Percentiles rank a stretch among this genome's conserved stretches.
Evolutionary conservation across 768 basidiomycete genomes (phyloP).

Genomic region (Termitomyces sp.): DNA sequence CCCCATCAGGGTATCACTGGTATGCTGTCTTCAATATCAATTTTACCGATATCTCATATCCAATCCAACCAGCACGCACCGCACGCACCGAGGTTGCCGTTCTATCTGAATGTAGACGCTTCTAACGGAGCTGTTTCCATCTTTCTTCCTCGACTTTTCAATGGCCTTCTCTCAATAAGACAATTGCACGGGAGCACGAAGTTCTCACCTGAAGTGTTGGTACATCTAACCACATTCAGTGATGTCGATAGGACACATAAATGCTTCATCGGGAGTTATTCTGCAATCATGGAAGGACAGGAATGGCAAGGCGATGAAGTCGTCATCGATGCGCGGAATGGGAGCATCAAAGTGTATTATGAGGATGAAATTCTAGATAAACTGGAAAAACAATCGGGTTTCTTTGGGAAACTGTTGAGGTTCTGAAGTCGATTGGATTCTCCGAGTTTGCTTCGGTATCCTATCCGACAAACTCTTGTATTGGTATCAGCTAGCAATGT

Average conservation of each 20-base stretch:
- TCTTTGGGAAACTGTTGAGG: slow-evolving; percentile 21
- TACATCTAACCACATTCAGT: slow-evolving; percentile 23
- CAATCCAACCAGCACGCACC: slow-evolving; percentile 15
- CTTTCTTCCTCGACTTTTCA: slow-evolving; percentile 35
- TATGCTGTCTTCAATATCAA: slow-evolving; percentile 6
- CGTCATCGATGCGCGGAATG: slow-evolving; percentile 25
- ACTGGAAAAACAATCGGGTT: slow-evolving; percentile 10
- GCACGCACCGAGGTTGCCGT: slow-evolving; percentile 14
- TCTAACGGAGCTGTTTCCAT: slow-evolving; percentile 26
- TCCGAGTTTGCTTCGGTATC: not conserved
- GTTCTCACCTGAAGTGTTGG: slow-evolving; percentile 23
- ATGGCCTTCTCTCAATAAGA: slow-evolving; percentile 25
- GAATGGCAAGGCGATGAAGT: slow-evolving; percentile 33
- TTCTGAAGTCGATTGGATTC: slow-evolving; percentile 9
- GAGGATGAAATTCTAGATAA: slow-evolving; percentile 24
- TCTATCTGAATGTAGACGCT: slow-evolving; percentile 17
- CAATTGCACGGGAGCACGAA: slow-evolving; percentile 20
- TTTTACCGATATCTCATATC: not conserved
- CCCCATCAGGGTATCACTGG: slow-evolving; percentile 16
- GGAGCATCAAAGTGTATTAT: slow-evolving; percentile 27
- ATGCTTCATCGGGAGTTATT: slow-evolving; percentile 32
- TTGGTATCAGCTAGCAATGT: not conserved
- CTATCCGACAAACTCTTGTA: not conserved
- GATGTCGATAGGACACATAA: slow-evolving; percentile 22
- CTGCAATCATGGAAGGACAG: slow-evolving; percentile 10